Conservation (phyloP, 176 grass and related monocot species). For the Zea luxurians region DNA sequence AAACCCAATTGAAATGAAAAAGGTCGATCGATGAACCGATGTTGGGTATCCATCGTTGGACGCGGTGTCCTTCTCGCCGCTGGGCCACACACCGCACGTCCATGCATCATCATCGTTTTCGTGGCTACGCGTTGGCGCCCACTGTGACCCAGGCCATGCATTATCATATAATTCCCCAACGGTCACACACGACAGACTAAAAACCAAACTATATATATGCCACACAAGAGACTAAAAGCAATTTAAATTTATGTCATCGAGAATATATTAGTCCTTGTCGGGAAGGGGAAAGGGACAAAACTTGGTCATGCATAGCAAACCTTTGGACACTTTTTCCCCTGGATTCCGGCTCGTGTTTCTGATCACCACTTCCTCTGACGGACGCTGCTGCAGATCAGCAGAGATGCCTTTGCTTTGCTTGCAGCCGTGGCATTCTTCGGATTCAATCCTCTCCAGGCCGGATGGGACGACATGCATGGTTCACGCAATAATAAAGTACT, state of each 20-base stretch:
- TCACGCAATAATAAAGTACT: too few relatives aligned
- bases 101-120: too few relatives aligned
- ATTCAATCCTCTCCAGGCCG: background rate
- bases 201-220: too few relatives aligned
- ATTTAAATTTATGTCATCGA: too few relatives aligned
- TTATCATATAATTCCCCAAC: too few relatives aligned
- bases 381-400: background rate
- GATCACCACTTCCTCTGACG: background rate
- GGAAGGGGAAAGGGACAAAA: constrained; percentile 20
- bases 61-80: background rate
- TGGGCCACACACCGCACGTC: too few relatives aligned
- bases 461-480: too few relatives aligned
- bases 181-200: too few relatives aligned
- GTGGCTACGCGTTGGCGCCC: too few relatives aligned
- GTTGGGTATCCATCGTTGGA: background rate
- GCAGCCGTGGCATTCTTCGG: constrained; percentile 45
- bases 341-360: constrained; percentile 20
- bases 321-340: background rate
- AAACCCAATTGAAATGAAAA: background rate
- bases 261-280: too few relatives aligned
- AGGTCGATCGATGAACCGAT: background rate
- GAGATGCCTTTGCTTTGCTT: constrained; percentile 42
- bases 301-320: background rate
- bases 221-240: too few relatives aligned
- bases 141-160: too few relatives aligned